Evolutionary conservation across 2,329 filamentous ascomycete genomes (phyloP).

Genomic region (Cladosporium sp.): DNA sequence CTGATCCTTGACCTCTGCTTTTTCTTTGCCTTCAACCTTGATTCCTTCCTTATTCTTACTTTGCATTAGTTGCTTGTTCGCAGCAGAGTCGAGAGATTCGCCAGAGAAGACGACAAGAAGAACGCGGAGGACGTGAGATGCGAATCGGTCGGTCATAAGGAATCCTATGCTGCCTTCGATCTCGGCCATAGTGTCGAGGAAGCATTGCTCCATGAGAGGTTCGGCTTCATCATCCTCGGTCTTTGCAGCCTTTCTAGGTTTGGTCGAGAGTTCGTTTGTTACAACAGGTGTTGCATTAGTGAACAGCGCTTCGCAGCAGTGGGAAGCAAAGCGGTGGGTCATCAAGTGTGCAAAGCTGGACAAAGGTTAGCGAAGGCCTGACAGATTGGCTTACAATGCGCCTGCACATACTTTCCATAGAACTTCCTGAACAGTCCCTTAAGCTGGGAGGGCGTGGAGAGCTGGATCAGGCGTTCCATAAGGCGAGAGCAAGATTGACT

Average conservation of each 20-base stretch:
- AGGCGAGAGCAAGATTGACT: conserved; percentile 92
- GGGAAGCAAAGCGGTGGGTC: conserved; percentile 93
- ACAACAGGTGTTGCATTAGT: conserved; percentile 75
- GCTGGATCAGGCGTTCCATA: conserved; percentile 83
- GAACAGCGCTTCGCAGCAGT: conserved; percentile 95
- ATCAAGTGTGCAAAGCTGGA: conserved; percentile 74
- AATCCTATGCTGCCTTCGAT: conserved; percentile 80
- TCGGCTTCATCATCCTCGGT: conserved; percentile 39
- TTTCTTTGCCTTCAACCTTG: conserved; percentile 52
- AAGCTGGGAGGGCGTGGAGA: conserved; percentile 74
- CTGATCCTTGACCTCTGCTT: conserved; percentile 32
- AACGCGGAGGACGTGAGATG: conserved; percentile 84
- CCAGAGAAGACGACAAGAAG: conserved; percentile 83
- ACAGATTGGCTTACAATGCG: background rate
- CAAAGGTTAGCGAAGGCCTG: background rate
- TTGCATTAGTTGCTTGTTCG: conserved; percentile 70
- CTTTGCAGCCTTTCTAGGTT: background rate
- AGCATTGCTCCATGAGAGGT: conserved; percentile 75
- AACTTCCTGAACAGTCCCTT: conserved; percentile 85
- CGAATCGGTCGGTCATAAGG: conserved; percentile 81
- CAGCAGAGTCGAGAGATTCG: conserved; percentile 66
- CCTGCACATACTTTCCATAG: conserved; percentile 59
- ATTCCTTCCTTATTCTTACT: conserved; percentile 91
- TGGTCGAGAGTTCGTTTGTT: conserved; percentile 61
- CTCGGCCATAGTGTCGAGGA: conserved; percentile 78